phyloP scores from a whole-genome alignment of 1,284 basidiomycete species.

The Mycosarcoma mackinlayi region DNA sequence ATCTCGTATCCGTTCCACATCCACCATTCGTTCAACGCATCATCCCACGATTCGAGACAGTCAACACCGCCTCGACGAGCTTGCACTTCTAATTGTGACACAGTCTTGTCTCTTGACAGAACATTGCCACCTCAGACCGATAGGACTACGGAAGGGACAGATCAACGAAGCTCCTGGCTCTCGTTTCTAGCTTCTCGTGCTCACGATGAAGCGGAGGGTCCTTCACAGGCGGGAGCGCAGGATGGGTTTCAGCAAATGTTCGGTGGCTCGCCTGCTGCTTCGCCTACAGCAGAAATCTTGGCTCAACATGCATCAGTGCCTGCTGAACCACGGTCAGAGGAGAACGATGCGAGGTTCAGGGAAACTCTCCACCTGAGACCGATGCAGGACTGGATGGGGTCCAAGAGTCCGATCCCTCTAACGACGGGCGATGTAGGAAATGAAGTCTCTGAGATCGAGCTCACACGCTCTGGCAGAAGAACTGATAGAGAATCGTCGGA shows the following conservation, averaged over 20 bases:
- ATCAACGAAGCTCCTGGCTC: constrained; percentile 34
- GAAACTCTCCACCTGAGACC: constrained; percentile 22
- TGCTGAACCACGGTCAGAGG: background rate
- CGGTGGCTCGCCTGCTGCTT: constrained; percentile 35
- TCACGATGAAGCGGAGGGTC: constrained; percentile 2
- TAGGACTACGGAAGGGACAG: too few relatives aligned
- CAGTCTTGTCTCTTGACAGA: background rate
- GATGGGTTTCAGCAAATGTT: constrained; percentile 36
- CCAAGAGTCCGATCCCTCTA: constrained; percentile 16
- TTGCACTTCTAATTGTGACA: constrained; percentile 4
- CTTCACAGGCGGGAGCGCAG: constrained; percentile 5
- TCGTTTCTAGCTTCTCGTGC: constrained; percentile 20
- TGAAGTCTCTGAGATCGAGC: background rate
- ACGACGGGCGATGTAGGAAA: background rate
- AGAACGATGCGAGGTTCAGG: constrained; percentile 4
- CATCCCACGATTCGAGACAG: background rate
- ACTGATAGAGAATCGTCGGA: too few relatives aligned
- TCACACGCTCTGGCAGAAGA: constrained; percentile 1
- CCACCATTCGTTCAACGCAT: constrained; percentile 13
- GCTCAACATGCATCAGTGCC: background rate
- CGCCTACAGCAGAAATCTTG: constrained; percentile 16
- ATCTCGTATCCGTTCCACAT: constrained; percentile 45
- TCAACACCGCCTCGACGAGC: constrained; percentile 15
- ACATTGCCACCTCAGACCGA: background rate
- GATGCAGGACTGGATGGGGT: constrained; percentile 26